Conservation (phyloP, 441 rosid genomes). For the Populus tomentosa region DNA sequence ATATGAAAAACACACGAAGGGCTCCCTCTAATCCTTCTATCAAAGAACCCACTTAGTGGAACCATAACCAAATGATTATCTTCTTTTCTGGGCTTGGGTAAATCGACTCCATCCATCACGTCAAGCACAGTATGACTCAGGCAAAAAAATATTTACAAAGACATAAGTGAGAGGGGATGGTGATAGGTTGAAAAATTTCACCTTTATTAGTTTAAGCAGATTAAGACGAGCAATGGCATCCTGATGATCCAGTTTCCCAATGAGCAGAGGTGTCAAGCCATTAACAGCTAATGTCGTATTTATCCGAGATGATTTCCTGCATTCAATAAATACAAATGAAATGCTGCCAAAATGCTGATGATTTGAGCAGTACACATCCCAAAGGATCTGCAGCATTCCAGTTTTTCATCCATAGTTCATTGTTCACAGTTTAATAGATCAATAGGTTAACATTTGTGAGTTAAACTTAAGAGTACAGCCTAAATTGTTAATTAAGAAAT, state of each 20-base stretch:
- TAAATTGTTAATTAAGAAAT: not conserved
- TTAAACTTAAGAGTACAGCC: not conserved
- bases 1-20: not conserved
- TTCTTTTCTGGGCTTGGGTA: not conserved
- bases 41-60: not conserved
- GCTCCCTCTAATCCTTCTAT: not conserved
- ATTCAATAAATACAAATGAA: slow-evolving; percentile 15
- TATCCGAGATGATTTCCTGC: slow-evolving; percentile 92
- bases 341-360: not conserved
- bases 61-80: not conserved
- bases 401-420: not conserved
- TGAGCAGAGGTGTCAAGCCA: slow-evolving; percentile 92
- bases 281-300: slow-evolving; percentile 89
- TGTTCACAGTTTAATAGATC: not conserved
- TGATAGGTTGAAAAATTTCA: slow-evolving; percentile 10
- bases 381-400: not conserved
- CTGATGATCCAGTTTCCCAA: slow-evolving; percentile 85
- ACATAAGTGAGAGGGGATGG: not conserved
- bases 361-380: not conserved
- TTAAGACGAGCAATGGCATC: slow-evolving; percentile 98
- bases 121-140: not conserved
- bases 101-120: not conserved
- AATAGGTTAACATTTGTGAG: not conserved
- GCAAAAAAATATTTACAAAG: not conserved
- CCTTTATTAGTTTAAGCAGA: slow-evolving; percentile 94